Percentiles rank a stretch among this genome's conserved stretches.
These are phyloP conservation scores for Cinchona pubescens DNA, from an alignment of 257 asterid species.

Conservation along the genomic window DNA sequence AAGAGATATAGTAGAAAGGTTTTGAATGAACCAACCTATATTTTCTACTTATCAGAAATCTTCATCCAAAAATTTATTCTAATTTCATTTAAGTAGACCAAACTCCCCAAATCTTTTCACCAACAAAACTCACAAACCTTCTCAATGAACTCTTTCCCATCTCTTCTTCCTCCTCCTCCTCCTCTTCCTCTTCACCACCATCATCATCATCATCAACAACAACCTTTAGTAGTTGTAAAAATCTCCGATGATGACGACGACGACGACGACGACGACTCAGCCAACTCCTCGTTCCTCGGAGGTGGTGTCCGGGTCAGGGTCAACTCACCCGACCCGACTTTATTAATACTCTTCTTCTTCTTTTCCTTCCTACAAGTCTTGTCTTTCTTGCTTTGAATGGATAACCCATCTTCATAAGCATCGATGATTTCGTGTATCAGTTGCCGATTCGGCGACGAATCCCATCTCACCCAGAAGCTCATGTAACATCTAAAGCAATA, in stretches of 20 bases:
- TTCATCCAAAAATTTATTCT: background rate
- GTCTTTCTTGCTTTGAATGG: slow-evolving; percentile 24
- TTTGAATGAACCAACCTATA: background rate
- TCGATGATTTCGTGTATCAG: slow-evolving; percentile 43
- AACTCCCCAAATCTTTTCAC: slow-evolving; percentile 37
- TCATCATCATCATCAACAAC: background rate
- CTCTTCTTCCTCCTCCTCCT: slow-evolving; percentile 18
- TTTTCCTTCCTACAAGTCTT: slow-evolving; percentile 25
- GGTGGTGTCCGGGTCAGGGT: too few species aligned
- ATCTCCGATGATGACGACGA: too few species aligned
- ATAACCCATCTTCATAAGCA: slow-evolving; percentile 35
- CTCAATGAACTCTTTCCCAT: slow-evolving; percentile 27
- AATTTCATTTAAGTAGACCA: too few species aligned
- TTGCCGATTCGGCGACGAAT: slow-evolving; percentile 45
- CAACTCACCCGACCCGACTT: background rate
- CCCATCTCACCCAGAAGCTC: slow-evolving; percentile 48
- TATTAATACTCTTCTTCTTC: slow-evolving; percentile 24
- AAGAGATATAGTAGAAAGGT: background rate
- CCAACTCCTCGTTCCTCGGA: too few species aligned
- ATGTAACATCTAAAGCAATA: slow-evolving; percentile 39
- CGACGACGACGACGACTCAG: too few species aligned
- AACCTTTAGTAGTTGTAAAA: background rate
- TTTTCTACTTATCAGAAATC: background rate
- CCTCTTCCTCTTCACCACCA: background rate
- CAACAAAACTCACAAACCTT: slow-evolving; percentile 34